Evolutionary conservation across 352 stramenopile genomes (phyloP).

Genomic region (Thalassiosira allenii): DNA sequence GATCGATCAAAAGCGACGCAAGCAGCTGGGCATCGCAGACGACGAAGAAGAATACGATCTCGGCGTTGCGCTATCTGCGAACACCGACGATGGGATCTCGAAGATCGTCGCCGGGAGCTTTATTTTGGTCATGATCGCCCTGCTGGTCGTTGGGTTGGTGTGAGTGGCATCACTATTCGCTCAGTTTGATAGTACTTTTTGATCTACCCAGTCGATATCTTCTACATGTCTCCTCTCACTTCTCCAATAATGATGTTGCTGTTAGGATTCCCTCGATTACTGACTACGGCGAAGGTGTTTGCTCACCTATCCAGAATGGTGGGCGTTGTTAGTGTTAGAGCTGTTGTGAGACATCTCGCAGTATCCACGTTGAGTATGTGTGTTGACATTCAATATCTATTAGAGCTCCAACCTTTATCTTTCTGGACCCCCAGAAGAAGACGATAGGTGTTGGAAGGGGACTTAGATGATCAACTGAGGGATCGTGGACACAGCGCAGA

Average conservation of each 20-base stretch:
- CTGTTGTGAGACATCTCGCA: no score
- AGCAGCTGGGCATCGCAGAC: slow-evolving; percentile 80
- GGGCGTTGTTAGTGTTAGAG: slow-evolving; percentile 83
- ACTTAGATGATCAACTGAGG: no score
- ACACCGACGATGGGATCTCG: slow-evolving; percentile 83
- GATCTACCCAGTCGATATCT: background rate
- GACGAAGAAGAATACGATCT: slow-evolving; percentile 87
- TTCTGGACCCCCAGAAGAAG: no score
- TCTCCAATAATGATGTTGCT: no score
- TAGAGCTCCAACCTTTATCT: no score
- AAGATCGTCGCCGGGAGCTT: slow-evolving; percentile 85
- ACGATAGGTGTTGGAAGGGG: no score
- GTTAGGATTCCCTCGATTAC: slow-evolving; percentile 70
- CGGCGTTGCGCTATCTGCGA: slow-evolving; percentile 68
- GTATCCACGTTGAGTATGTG: no score
- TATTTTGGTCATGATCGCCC: slow-evolving; percentile 77
- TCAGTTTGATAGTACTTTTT: background rate
- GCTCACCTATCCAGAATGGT: slow-evolving; percentile 75
- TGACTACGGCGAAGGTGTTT: slow-evolving; percentile 84
- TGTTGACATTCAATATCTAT: no score
- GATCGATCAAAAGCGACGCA: slow-evolving; percentile 22
- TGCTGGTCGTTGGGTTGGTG: slow-evolving; percentile 77
- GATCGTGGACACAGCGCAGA: no score
- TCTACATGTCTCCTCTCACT: no score
- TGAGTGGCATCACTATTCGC: slow-evolving; percentile 10